These are phyloP conservation scores for Solanum acaule DNA, from an alignment of 257 asterid species.

Conservation along the genomic window DNA sequence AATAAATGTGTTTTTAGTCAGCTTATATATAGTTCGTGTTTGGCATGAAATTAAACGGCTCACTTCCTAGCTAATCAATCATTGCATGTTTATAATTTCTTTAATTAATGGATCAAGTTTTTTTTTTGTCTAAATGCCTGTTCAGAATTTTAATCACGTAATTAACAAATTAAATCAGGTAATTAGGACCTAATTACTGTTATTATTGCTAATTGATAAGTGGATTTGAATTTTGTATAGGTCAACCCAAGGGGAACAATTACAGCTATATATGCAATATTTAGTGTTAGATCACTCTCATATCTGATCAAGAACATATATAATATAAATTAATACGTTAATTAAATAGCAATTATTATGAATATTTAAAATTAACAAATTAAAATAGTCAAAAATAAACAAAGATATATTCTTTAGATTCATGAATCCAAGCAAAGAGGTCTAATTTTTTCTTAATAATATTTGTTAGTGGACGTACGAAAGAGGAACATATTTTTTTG, in stretches of 20 bases:
- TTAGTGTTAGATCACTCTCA: neutral
- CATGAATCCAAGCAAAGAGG: neutral
- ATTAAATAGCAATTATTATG: neutral
- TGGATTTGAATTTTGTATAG: neutral
- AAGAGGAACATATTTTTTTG: neutral
- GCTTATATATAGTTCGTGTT: neutral
- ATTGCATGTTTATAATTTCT: neutral
- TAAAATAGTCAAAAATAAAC: neutral
- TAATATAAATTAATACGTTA: neutral
- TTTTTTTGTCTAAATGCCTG: neutral
- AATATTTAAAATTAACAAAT: neutral
- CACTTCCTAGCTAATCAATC: neutral
- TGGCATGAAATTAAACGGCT: neutral
- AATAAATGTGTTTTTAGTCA: neutral
- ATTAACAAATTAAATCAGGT: neutral
- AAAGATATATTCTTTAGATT: neutral
- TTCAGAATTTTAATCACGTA: neutral
- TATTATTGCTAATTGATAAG: neutral
- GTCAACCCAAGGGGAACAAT: neutral
- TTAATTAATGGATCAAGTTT: neutral
- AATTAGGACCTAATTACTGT: neutral
- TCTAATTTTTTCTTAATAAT: neutral
- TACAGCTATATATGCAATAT: neutral
- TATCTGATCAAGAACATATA: neutral
- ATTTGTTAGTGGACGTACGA: neutral